A percentile compares a stretch with the other conserved stretches of the same genome.
Conservation (phyloP, 345 rosid genomes). For the Aquilaria malaccensis region DNA sequence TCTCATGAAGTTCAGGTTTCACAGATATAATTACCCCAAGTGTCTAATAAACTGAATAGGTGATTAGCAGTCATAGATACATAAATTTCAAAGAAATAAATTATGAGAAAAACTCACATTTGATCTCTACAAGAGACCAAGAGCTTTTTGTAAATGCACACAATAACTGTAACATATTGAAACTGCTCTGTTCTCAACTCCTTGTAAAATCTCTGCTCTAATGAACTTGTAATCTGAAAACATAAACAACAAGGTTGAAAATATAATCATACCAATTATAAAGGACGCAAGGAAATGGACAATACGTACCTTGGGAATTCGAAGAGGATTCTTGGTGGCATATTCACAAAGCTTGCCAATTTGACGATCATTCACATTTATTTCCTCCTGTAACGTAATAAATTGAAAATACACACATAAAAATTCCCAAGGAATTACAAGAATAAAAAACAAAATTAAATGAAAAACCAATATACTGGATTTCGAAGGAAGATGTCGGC, state of each 20-base stretch:
- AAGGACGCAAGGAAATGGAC: not conserved
- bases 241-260: slow-evolving; percentile 3
- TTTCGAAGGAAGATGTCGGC: slow-evolving; percentile 53
- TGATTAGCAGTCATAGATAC: not conserved
- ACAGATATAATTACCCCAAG: too few relatives aligned
- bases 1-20: too few relatives aligned
- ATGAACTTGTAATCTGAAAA: slow-evolving; percentile 56
- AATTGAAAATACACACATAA: not conserved
- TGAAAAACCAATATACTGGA: slow-evolving; percentile 28
- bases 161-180: slow-evolving; percentile 46
- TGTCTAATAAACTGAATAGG: not conserved
- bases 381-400: slow-evolving; percentile 38
- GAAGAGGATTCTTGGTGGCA: slow-evolving; percentile 65
- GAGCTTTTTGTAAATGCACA: slow-evolving; percentile 60
- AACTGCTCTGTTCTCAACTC: slow-evolving; percentile 65
- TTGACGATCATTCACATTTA: slow-evolving; percentile 30
- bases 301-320: slow-evolving; percentile 46
- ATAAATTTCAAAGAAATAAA: not conserved
- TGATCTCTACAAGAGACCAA: slow-evolving; percentile 58
- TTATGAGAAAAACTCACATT: slow-evolving; percentile 43
- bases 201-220: slow-evolving; percentile 77
- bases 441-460: not conserved
- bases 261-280: not conserved
- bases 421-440: not conserved
- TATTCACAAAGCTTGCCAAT: slow-evolving; percentile 57